Percentiles rank a stretch among this genome's conserved stretches.
Conservation (phyloP, 768 basidiomycete species). For the Myochromella boudieri region DNA sequence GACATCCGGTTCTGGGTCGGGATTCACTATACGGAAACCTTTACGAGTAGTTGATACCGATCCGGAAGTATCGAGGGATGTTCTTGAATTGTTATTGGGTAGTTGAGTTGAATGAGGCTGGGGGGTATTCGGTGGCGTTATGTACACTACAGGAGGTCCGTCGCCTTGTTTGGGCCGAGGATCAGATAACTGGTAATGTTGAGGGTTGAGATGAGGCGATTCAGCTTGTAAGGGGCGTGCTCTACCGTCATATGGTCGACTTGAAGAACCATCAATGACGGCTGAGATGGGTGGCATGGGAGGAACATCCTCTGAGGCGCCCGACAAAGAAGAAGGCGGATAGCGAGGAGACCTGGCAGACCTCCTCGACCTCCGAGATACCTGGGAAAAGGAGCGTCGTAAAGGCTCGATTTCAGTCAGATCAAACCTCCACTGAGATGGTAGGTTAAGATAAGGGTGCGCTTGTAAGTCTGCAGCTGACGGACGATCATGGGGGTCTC, state of each 20-base stretch:
- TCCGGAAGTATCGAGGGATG: slow-evolving; percentile 14
- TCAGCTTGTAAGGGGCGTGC: not conserved
- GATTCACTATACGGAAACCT: slow-evolving; percentile 30
- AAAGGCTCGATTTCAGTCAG: slow-evolving; percentile 9
- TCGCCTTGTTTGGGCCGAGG: slow-evolving; percentile 4
- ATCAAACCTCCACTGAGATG: slow-evolving; percentile 49
- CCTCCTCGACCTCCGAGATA: slow-evolving; percentile 10
- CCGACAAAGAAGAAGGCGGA: not conserved
- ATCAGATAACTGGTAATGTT: slow-evolving; percentile 1
- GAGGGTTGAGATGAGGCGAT: not conserved
- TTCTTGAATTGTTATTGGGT: slow-evolving; percentile 10
- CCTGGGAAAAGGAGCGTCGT: slow-evolving; percentile 9
- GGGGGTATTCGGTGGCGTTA: slow-evolving; percentile 29
- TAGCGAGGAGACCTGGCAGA: slow-evolving; percentile 6
- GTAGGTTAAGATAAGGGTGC: slow-evolving; percentile 63
- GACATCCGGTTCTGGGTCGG: slow-evolving; percentile 26
- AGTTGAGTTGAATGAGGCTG: slow-evolving; percentile 5
- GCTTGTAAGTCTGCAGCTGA: slow-evolving; percentile 60
- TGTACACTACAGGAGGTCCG: slow-evolving; percentile 34
- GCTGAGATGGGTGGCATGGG: slow-evolving; percentile 1
- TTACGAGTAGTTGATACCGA: slow-evolving; percentile 19
- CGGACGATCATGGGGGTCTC: slow-evolving; percentile 71
- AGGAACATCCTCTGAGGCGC: not conserved
- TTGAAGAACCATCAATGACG: not conserved
- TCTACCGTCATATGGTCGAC: not conserved